Conservation (phyloP, 352 stramenopile species). For the Globisporangium middletonii region DNA sequence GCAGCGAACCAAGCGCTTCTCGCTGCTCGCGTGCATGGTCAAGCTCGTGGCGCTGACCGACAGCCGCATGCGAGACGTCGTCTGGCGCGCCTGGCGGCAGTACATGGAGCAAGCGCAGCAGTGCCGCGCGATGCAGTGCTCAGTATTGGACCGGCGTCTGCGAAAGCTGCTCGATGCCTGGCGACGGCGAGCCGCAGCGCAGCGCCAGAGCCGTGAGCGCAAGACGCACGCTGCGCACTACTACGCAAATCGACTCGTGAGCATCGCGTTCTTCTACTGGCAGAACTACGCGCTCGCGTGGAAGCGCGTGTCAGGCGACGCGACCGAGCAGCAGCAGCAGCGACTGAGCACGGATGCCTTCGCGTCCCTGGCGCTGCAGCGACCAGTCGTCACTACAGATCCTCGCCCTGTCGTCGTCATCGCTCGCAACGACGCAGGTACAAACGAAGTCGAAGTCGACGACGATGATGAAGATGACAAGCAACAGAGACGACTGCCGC, state of each 20-base stretch:
- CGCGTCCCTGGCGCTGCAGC: not conserved
- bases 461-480: slow-evolving; percentile 12
- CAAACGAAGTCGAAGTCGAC: too few species aligned
- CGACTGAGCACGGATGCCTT: not conserved
- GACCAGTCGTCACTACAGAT: too few species aligned
- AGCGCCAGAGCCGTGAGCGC: slow-evolving; percentile 13
- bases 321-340: slow-evolving; percentile 1
- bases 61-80: slow-evolving; percentile 13
- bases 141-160: slow-evolving; percentile 4
- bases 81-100: slow-evolving; percentile 19
- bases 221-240: slow-evolving; percentile 19
- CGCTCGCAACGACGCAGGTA: too few species aligned
- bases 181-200: slow-evolving; percentile 1
- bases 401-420: too few species aligned
- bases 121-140: slow-evolving; percentile 1
- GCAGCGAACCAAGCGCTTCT: slow-evolving; percentile 31
- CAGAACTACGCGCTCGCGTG: slow-evolving; percentile 72
- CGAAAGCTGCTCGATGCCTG: slow-evolving; percentile 9
- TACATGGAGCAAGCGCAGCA: slow-evolving; percentile 8
- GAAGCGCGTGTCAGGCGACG: slow-evolving; percentile 33
- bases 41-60: slow-evolving; percentile 30
- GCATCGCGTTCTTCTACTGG: slow-evolving; percentile 59
- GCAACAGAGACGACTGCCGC: slow-evolving; percentile 15
- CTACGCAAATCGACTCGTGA: slow-evolving; percentile 23
- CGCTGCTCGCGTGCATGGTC: slow-evolving; percentile 43